Conservation (phyloP, 163 green algal species). For the Chlorella variabilis region DNA sequence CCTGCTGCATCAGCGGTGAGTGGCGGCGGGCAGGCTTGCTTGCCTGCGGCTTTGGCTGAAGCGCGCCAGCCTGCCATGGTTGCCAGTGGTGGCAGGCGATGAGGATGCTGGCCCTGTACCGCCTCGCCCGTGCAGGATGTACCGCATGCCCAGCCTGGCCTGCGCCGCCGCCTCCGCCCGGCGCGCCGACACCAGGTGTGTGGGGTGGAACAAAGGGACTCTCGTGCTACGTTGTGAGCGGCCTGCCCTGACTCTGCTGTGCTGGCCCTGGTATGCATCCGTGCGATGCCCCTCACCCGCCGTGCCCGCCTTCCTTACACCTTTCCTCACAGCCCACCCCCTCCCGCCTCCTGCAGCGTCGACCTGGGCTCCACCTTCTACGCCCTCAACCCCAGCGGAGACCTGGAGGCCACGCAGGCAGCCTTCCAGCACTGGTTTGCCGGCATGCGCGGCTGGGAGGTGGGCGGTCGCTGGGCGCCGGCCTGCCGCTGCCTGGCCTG, state of each 20-base stretch:
- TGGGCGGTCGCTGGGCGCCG: slow-evolving; percentile 13
- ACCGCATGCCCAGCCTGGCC: slow-evolving; percentile 68
- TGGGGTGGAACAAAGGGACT: too few species aligned
- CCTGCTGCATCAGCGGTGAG: slow-evolving; percentile 50
- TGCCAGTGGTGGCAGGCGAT: background rate
- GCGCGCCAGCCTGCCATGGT: background rate
- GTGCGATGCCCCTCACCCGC: too few species aligned
- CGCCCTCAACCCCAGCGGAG: slow-evolving; percentile 89
- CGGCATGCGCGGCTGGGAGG: slow-evolving; percentile 74
- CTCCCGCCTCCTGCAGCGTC: slow-evolving; percentile 16
- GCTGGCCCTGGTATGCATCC: too few species aligned
- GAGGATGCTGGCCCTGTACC: background rate
- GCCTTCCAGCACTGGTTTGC: slow-evolving; percentile 82
- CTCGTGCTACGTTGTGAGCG: too few species aligned
- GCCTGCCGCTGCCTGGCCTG: background rate
- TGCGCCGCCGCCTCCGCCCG: slow-evolving; percentile 44
- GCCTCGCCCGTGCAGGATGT: slow-evolving; percentile 53
- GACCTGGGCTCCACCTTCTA: slow-evolving; percentile 69
- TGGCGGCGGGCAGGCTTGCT: background rate
- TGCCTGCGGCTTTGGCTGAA: too few species aligned
- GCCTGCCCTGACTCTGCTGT: background rate
- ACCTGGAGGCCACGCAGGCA: slow-evolving; percentile 83
- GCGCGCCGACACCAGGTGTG: slow-evolving; percentile 2
- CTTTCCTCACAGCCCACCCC: too few species aligned
- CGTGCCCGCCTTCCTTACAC: too few species aligned